phyloP scores from a whole-genome alignment of 2,329 filamentous ascomycete genomes.

The Chrysoporthe cubensis region DNA sequence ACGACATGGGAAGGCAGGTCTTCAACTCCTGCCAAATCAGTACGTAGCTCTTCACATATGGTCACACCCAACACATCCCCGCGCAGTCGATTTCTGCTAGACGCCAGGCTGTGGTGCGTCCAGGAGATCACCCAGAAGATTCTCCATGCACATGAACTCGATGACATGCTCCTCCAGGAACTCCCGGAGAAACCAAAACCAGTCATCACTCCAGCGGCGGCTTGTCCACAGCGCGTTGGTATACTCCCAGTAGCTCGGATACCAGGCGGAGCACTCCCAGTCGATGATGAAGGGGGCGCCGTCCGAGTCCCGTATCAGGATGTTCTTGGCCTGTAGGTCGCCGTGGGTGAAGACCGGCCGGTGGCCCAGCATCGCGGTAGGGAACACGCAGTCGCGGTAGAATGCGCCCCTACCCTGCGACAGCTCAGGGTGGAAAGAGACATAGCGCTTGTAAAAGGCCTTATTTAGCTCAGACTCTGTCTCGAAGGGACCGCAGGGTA shows the following conservation, averaged over 20 bases:
- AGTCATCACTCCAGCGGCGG: constrained; percentile 9
- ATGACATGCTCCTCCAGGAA: constrained; percentile 3
- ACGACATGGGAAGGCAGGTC: neutral
- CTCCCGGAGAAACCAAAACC: constrained; percentile 4
- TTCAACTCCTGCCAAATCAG: too few relatives aligned
- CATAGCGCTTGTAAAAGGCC: constrained; percentile 2
- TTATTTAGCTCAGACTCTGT: neutral
- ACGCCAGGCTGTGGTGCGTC: constrained; percentile 10
- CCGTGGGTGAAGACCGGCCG: constrained; percentile 53
- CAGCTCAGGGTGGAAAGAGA: neutral
- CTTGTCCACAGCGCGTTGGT: constrained; percentile 21
- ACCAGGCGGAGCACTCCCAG: constrained; percentile 54
- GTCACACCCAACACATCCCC: neutral
- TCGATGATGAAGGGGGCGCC: constrained; percentile 47
- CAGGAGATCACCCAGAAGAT: constrained; percentile 1
- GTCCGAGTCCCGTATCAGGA: constrained; percentile 44
- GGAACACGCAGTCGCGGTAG: constrained; percentile 12
- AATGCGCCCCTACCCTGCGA: neutral
- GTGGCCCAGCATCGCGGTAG: constrained; percentile 30
- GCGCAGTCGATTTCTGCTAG: neutral
- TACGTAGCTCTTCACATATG: too few relatives aligned
- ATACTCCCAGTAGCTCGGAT: constrained; percentile 48
- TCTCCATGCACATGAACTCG: constrained; percentile 11
- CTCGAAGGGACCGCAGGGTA: neutral
- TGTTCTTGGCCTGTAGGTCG: constrained; percentile 52